Evolutionary conservation across 345 rosid genomes (phyloP), one percentile per base, ranked within the genome.

Genomic region (Ceriops zippeliana): DNA sequence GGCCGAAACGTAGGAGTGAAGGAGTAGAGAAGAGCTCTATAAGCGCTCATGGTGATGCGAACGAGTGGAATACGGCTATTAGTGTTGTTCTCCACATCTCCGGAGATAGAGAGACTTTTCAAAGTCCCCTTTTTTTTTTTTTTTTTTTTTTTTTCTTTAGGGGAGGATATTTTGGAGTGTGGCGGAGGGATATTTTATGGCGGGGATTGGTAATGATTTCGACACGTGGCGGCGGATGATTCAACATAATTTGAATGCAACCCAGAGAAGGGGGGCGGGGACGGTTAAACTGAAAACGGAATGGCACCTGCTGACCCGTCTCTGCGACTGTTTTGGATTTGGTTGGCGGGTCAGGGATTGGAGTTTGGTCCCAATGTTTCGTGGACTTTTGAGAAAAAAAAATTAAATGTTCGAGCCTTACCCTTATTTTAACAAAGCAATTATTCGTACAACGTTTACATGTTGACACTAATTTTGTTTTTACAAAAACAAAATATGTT

Each of bases 41-140:
- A 11, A 56, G 82, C 81, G 83, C 81, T 87, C 98, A 93, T 75
- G 72, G 74, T 80, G 83, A 78, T 84, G 78, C 53, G 22, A 21
- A 6, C 28, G 57, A 31, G 21, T 2, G 58, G 30, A 49, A 15
- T 3, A 27, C 59, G 10, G 2, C 16, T 7, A n/a, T n/a, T 28
- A 31, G 19, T 3, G 69, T 46, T 66, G 53, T 67, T 78, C 74
- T 70, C 76, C 74, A 72, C 86, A 78, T 67, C 71, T 7, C 66
- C 8, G 32, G 30, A 19, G 31, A 1, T 60, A 38, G 47, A 57
- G 6, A 31, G 72, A 63, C 47, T 49, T 69, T 65, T 70, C n/a
- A 54, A 59, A 51, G 22, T 7, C 9, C 17, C 17, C n/a, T n/a
- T n/a, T n/a, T n/a, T n/a, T 5, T 15, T 63, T 46, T 38, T 38